Base-by-base conservation (phyloP, 2,329 filamentous ascomycete species). In the Stagonosporopsis vannaccii region DNA sequence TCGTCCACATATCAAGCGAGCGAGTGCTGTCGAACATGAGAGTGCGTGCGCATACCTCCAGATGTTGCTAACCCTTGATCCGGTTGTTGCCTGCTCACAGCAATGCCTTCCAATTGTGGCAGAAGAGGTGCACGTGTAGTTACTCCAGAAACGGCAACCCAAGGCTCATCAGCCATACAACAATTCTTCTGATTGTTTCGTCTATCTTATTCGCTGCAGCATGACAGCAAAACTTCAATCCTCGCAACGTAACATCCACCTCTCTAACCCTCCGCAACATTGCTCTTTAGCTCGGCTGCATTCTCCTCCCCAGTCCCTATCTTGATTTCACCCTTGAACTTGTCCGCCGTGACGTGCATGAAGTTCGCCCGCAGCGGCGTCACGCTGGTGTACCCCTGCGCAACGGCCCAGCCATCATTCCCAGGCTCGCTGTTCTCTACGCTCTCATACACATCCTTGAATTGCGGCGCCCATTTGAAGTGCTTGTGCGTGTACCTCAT, bases 301-400 rank as follows among this genome's bases (percentile, higher is more conserved):
- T 39, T 25, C 37, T 15, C 37, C 13, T 22, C 37, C 6, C 37
- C 37, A 6, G 22, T 40, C 6, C 37, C 19, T 35, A 74, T 47
- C 56, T 68, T 68, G 26, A 75, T 73, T 56, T 75, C 73, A 1
- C 72, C 73, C 35, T 67, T 55, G 26, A 69, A 66, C 5, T 66
- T 66, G 17, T 60, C 59, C 9, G 35, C 30, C 0, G 42, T 47
- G 4, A 68, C 67, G 56, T 94, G 91, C 85, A 90, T 92, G 76
- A 97, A 99, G 76, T 97, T 97, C 37, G 94, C 93, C 75, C 90
- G 91, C 64, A 98, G 77, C 13, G 94, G 91, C 4, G 95, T 97
- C 53, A 99, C 87, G 76, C 92, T 96, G 12, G 94, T 96, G 75
- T 89, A 87, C 25, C 92, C 91, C 73, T 96, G 88, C 73, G 90